Evolutionary conservation across 2,329 filamentous ascomycete species (phyloP).

Genomic region (Alternaria sp.): DNA sequence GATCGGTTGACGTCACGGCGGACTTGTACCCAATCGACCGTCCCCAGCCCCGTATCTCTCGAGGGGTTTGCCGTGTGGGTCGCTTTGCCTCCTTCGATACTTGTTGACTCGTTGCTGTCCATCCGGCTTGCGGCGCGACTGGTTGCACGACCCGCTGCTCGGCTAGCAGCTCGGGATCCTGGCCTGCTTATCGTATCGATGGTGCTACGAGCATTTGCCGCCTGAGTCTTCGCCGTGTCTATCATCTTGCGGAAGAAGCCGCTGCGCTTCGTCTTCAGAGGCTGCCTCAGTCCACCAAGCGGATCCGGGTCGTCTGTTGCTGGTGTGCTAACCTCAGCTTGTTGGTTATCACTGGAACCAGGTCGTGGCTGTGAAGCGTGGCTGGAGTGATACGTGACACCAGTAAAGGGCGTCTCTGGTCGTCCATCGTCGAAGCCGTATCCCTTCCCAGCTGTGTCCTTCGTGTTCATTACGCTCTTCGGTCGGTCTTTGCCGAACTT

Average conservation of each 20-base stretch:
- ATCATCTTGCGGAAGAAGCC: constrained; percentile 97
- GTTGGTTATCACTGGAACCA: constrained; percentile 54
- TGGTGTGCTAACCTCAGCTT: constrained; percentile 60
- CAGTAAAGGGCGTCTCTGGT: constrained; percentile 67
- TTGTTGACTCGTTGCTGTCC: constrained; percentile 55
- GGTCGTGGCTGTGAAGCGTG: constrained; percentile 66
- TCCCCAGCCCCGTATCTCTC: constrained; percentile 73
- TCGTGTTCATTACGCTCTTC: constrained; percentile 69
- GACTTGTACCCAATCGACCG: constrained; percentile 95
- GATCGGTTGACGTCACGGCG: constrained; percentile 94
- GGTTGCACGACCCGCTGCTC: constrained; percentile 49
- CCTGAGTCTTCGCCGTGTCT: constrained; percentile 91
- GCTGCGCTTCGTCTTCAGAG: constrained; percentile 74
- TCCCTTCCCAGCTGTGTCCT: constrained; percentile 46
- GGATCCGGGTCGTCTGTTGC: constrained; percentile 69
- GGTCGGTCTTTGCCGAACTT: constrained; percentile 63
- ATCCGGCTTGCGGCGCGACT: constrained; percentile 40
- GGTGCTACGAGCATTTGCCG: constrained; percentile 85
- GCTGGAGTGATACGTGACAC: constrained; percentile 89
- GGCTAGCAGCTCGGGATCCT: constrained; percentile 48
- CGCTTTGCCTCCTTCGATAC: constrained; percentile 59
- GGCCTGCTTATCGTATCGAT: constrained; percentile 67
- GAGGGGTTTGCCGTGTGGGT: constrained; percentile 52
- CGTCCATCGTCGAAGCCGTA: constrained; percentile 50
- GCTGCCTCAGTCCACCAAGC: constrained; percentile 77